A percentile compares a stretch with the other conserved stretches of the same genome.
phyloP scores from a whole-genome alignment of 2,329 filamentous ascomycete species.

The Aspergillus sp. region DNA sequence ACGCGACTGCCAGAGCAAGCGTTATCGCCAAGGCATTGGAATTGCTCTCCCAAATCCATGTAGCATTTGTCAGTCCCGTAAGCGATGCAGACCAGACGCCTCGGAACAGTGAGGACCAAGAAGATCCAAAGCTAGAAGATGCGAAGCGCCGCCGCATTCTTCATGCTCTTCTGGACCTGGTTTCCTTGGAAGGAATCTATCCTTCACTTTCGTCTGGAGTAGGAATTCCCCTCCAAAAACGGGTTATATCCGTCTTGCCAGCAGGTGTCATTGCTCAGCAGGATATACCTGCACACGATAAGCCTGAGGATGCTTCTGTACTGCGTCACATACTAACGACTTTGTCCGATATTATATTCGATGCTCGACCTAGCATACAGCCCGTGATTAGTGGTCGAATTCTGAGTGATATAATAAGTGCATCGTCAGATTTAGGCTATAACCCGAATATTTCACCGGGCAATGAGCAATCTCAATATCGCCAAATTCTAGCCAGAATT shows the following conservation, averaged over 20 bases:
- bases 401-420: constrained; percentile 42
- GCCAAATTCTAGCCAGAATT: constrained; percentile 26
- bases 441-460: constrained; percentile 28
- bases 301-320: constrained; percentile 29
- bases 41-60: constrained; percentile 35
- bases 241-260: constrained; percentile 45
- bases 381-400: constrained; percentile 40
- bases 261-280: constrained; percentile 43
- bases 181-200: constrained; percentile 47
- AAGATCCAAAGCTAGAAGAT: constrained; percentile 39
- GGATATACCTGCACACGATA: constrained; percentile 15
- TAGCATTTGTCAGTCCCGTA: constrained; percentile 30
- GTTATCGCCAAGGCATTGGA: constrained; percentile 37
- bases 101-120: constrained; percentile 8
- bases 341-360: constrained; percentile 32
- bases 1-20: constrained; percentile 21
- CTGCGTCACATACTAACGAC: constrained; percentile 30
- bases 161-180: constrained; percentile 43
- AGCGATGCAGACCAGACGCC: constrained; percentile 9
- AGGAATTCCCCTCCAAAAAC: constrained; percentile 44
- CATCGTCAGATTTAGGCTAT: constrained; percentile 38
- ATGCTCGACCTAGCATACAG: constrained; percentile 38
- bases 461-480: constrained; percentile 20
- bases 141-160: constrained; percentile 41
- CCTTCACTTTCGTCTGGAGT: constrained; percentile 44